Evolutionary conservation across 1,139 yeast species (phyloP).

Genomic region (Protomyces gravidus): DNA sequence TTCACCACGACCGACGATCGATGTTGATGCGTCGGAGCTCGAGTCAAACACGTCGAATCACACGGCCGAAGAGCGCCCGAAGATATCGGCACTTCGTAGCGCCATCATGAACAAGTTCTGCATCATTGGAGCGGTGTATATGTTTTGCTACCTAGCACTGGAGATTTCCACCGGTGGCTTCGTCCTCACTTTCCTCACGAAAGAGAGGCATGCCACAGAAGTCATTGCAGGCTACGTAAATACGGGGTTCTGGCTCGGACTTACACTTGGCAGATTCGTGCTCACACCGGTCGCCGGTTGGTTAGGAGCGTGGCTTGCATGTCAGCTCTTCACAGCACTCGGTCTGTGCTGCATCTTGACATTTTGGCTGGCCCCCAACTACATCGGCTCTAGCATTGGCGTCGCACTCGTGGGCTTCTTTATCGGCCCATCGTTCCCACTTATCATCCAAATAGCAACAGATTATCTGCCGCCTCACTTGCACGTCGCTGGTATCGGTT

Average conservation of each 20-base stretch:
- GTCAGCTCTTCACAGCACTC: slow-evolving; percentile 33
- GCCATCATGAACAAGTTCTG: slow-evolving; percentile 25
- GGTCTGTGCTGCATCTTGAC: slow-evolving; percentile 36
- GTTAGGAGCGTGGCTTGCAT: slow-evolving; percentile 36
- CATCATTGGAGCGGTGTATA: slow-evolving; percentile 39
- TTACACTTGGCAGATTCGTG: slow-evolving; percentile 57
- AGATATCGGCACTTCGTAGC: background rate
- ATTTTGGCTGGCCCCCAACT: slow-evolving; percentile 39
- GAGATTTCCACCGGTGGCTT: slow-evolving; percentile 70
- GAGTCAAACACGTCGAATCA: background rate
- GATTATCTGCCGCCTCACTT: slow-evolving; percentile 57
- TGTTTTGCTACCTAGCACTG: slow-evolving; percentile 62
- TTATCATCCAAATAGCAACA: slow-evolving; percentile 62
- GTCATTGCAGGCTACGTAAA: slow-evolving; percentile 57
- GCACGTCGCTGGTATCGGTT: slow-evolving; percentile 68
- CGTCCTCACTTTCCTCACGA: slow-evolving; percentile 61
- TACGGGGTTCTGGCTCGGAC: slow-evolving; percentile 69
- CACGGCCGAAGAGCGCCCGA: background rate
- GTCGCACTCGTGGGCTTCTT: slow-evolving; percentile 60
- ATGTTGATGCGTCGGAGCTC: background rate
- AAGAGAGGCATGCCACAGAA: slow-evolving; percentile 51
- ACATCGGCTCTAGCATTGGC: slow-evolving; percentile 38
- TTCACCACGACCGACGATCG: background rate
- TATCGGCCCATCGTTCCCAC: slow-evolving; percentile 79
- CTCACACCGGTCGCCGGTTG: slow-evolving; percentile 41